These are phyloP conservation scores for Puccinia brachypodii DNA, from an alignment of 1,284 basidiomycete genomes.

Conservation along the genomic window DNA sequence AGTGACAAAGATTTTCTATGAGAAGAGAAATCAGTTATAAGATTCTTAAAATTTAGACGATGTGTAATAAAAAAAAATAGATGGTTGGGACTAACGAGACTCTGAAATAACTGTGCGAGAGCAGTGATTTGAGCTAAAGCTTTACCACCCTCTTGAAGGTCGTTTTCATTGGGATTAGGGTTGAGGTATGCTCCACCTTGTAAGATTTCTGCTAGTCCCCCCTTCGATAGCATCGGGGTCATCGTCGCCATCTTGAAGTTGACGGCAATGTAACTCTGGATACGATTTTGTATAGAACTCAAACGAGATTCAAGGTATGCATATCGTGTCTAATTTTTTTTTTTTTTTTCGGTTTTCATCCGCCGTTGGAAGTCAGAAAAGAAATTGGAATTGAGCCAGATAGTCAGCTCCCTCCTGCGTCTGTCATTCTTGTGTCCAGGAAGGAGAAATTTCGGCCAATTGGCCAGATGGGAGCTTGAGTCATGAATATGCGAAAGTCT, in stretches of 20 bases:
- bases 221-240: constrained; percentile 24
- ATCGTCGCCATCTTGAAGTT: constrained; percentile 42
- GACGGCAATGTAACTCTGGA: constrained; percentile 27
- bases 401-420: neutral
- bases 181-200: constrained; percentile 11
- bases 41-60: neutral
- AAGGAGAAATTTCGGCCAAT: neutral
- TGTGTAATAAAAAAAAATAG: neutral
- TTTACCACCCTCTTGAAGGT: constrained; percentile 30
- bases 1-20: constrained; percentile 31
- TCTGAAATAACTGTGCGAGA: constrained; percentile 27
- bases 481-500: neutral
- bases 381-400: neutral
- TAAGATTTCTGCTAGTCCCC: constrained; percentile 34
- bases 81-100: neutral
- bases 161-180: constrained; percentile 21
- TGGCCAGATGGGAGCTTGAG: neutral
- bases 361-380: neutral
- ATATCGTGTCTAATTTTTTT: constrained; percentile 21
- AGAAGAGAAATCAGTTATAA: neutral
- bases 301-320: constrained; percentile 29
- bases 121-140: constrained; percentile 36
- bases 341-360: neutral
- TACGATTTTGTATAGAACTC: constrained; percentile 31
- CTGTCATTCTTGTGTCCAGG: neutral